Conservation (phyloP, 768 basidiomycete genomes). For the Hypholoma sublateritium region DNA sequence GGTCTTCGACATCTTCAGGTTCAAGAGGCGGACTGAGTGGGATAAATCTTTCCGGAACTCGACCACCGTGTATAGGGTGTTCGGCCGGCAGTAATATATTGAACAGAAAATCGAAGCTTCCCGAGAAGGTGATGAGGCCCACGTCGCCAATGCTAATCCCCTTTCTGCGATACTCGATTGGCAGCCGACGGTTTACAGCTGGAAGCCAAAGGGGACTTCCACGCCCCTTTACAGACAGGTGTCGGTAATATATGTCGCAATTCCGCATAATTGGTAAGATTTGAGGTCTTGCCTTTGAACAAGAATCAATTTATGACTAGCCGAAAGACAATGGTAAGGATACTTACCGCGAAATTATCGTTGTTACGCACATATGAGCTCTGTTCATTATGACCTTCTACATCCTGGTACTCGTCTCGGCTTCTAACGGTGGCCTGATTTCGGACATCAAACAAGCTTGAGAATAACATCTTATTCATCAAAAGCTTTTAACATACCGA, state of each 20-base stretch:
- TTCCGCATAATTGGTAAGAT: not conserved
- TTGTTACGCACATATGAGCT: not conserved
- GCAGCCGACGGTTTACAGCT: slow-evolving; percentile 6
- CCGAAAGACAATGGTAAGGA: not conserved
- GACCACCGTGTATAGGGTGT: slow-evolving; percentile 8
- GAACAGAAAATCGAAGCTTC: slow-evolving; percentile 17
- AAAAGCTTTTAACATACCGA: too few species aligned
- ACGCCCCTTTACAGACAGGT: slow-evolving; percentile 7
- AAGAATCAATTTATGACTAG: not conserved
- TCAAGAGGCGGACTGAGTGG: not conserved
- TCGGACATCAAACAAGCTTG: too few species aligned
- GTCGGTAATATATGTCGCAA: slow-evolving; percentile 13
- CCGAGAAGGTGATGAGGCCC: slow-evolving; percentile 7
- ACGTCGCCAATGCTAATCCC: slow-evolving; percentile 19
- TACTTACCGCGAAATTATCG: not conserved
- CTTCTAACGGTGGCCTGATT: too few species aligned
- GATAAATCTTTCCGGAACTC: slow-evolving; percentile 7
- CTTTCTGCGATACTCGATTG: slow-evolving; percentile 6
- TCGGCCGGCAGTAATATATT: slow-evolving; percentile 13
- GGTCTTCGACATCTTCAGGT: not conserved
- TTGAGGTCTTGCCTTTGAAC: not conserved
- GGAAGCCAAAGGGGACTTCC: slow-evolving; percentile 16
- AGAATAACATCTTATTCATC: too few species aligned
- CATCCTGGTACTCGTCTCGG: too few species aligned
- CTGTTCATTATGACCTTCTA: too few species aligned